Conservation (phyloP, 805 yeast species). For the Saccharomycopsis selenospora region DNA sequence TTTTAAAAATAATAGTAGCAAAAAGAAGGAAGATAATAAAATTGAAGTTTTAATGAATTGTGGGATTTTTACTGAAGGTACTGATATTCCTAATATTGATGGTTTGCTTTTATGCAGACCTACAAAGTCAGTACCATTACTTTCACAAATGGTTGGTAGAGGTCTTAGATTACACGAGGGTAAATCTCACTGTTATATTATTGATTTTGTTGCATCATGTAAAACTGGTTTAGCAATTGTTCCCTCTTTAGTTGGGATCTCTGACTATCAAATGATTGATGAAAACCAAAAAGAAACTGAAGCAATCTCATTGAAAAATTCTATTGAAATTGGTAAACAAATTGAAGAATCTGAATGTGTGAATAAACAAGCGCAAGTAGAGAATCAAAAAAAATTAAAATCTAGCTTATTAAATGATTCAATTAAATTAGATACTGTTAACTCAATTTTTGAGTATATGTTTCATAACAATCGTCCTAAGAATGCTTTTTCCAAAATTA, state of each 20-base stretch:
- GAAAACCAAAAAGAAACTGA: conserved; percentile 22
- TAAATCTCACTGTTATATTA: conserved; percentile 62
- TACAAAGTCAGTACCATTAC: conserved; percentile 61
- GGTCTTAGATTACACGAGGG: conserved; percentile 62
- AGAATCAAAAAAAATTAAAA: conserved; percentile 15
- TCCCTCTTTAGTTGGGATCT: conserved; percentile 42
- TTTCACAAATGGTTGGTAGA: conserved; percentile 87
- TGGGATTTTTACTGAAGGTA: conserved; percentile 88
- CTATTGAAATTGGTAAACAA: conserved; percentile 25
- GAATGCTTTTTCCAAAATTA: background rate
- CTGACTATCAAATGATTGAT: conserved; percentile 9
- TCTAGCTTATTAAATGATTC: background rate
- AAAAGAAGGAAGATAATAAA: too few species aligned
- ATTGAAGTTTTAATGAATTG: conserved; percentile 78
- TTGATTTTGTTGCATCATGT: conserved; percentile 67
- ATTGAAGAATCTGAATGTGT: conserved; percentile 21
- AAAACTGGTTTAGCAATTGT: conserved; percentile 47
- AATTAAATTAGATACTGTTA: background rate
- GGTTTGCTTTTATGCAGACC: conserved; percentile 74
- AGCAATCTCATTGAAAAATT: conserved; percentile 30
- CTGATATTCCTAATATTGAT: conserved; percentile 87
- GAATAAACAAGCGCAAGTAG: conserved; percentile 15
- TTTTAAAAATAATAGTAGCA: conserved; percentile 44
- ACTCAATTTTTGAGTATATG: background rate
- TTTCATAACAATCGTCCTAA: background rate